These are phyloP conservation scores for Erysimum cheiranthoides DNA, from an alignment of 345 rosid species.

Conservation along the genomic window DNA sequence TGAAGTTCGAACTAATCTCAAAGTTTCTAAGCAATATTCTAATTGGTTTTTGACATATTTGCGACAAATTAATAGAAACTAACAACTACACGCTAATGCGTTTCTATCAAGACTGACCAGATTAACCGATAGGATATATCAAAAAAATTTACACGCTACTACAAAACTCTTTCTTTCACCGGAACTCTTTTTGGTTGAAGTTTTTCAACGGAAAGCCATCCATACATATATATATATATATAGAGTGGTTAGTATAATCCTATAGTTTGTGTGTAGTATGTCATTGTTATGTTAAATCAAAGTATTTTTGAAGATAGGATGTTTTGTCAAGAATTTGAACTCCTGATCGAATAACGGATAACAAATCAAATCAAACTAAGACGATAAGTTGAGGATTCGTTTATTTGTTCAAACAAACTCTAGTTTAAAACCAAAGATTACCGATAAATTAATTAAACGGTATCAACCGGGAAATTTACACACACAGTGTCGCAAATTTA, in stretches of 20 bases:
- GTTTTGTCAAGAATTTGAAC: neutral
- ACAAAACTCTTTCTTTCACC: neutral
- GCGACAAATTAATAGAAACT: neutral
- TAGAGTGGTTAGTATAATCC: too few relatives aligned
- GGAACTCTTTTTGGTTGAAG: too few relatives aligned
- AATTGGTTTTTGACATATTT: neutral
- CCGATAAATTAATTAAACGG: neutral
- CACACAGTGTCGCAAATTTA: neutral
- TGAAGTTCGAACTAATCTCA: neutral
- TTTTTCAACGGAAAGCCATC: too few relatives aligned
- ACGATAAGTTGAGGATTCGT: conserved; percentile 6
- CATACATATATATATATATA: too few relatives aligned
- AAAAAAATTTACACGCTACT: too few relatives aligned
- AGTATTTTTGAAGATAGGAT: neutral
- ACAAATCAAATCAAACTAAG: conserved; percentile 10
- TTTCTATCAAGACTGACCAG: too few relatives aligned
- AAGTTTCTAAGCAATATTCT: neutral
- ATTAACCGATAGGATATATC: too few relatives aligned
- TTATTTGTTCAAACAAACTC: neutral
- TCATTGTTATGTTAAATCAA: neutral
- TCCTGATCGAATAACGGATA: neutral
- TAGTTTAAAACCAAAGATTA: neutral
- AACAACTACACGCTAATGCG: too few relatives aligned
- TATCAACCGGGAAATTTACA: neutral
- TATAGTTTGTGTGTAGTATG: neutral